phyloP scores from a whole-genome alignment of 352 stramenopile species.

The Thraustotheca clavata region DNA sequence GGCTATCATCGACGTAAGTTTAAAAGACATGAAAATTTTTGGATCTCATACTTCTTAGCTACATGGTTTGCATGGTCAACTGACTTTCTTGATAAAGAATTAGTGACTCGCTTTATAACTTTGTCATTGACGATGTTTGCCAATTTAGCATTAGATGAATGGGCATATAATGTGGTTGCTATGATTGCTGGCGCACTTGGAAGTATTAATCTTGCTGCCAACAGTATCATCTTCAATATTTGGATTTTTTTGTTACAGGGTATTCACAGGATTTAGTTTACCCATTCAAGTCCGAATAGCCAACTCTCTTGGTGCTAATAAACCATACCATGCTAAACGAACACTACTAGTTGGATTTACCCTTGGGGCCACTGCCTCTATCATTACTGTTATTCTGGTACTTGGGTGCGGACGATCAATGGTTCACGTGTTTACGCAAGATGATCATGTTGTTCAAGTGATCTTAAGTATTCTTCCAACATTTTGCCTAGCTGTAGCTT shows the following conservation, averaged over 20 bases:
- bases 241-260: slow-evolving; percentile 68
- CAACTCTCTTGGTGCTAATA: slow-evolving; percentile 62
- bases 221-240: slow-evolving; percentile 76
- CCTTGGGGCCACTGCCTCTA: slow-evolving; percentile 42
- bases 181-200: slow-evolving; percentile 59
- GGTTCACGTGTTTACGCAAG: slow-evolving; percentile 58
- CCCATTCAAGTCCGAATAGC: slow-evolving; percentile 64
- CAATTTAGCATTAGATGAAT: slow-evolving; percentile 67
- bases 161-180: slow-evolving; percentile 73
- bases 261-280: slow-evolving; percentile 77
- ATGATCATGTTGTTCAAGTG: slow-evolving; percentile 36
- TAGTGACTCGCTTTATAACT: slow-evolving; percentile 46
- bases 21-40: neutral
- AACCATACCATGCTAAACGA: slow-evolving; percentile 41
- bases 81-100: slow-evolving; percentile 45
- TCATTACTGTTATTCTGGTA: slow-evolving; percentile 37
- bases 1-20: slow-evolving; percentile 42
- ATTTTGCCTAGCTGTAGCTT: slow-evolving; percentile 58
- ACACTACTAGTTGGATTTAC: slow-evolving; percentile 54
- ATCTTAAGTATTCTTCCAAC: slow-evolving; percentile 51
- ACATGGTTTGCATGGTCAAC: slow-evolving; percentile 53
- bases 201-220: slow-evolving; percentile 53
- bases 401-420: slow-evolving; percentile 37
- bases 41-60: slow-evolving; percentile 30
- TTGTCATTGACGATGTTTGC: slow-evolving; percentile 66